Evolutionary conservation across 768 basidiomycete genomes (phyloP), one percentile per base, ranked within the genome.

Genomic region (Suillus tomentosus): DNA sequence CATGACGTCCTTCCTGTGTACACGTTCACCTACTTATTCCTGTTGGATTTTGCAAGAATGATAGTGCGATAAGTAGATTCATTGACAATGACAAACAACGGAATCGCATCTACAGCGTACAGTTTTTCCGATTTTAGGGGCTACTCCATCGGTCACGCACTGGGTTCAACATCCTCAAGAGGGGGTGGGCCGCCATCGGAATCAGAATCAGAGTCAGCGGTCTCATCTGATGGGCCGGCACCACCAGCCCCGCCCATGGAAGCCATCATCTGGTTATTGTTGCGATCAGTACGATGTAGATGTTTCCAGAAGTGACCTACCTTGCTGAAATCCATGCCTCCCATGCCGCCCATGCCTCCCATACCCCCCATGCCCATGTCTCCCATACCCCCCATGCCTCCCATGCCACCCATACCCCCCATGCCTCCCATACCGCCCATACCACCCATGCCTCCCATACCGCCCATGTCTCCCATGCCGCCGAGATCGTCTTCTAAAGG

Each of bases 101-200:
- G 55, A n/a, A 39, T 57, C 39, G 24, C 22, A 27, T 57, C 56
- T 57, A 57, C 56, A 57, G 56, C 53, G 31, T 39, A 57, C 56
- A 40, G 5, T 6, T 57, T 57, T 39, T 57, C 37, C 39, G 10
- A 5, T 57, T 57, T 57, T 57, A 57, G 56, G 56, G 56, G 56
- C 15, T 57, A 24, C 56, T 40, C 22, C 15, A 40, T 39, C 22
- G 15, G 39, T 57, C 56, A 57, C 15, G 39, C 24, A 39, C 37
- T 15, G 24, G 79, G 71, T 70, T 84, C 82, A 37, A 80, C 81
- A n/a, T 87, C 86, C 78, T 94, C 92, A 55, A 94, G 88, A 69
- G 92, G 90, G 60, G 92, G 92, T 62, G 91, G 91, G 59, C 87
- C 90, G 48, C 88, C 90, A 57, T 87, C 87, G 31, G 31, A 31